These are phyloP conservation scores for Saturnispora sekii DNA, from an alignment of 805 yeast species.

Conservation along the genomic window DNA sequence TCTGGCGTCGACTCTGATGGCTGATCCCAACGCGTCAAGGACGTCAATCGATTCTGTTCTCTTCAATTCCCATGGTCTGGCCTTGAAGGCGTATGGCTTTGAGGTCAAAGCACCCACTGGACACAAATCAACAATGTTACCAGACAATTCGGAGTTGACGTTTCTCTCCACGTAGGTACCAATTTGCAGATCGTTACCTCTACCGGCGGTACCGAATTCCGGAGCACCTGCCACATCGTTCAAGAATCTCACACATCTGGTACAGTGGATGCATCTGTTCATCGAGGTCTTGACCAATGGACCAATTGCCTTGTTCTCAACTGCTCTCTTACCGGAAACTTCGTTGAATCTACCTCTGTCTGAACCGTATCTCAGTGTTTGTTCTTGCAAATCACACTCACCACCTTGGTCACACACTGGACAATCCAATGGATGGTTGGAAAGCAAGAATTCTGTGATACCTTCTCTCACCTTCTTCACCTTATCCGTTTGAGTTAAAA, in stretches of 20 bases:
- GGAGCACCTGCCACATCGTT: conserved; percentile 92
- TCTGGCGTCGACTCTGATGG: conserved; percentile 75
- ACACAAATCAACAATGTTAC: conserved; percentile 79
- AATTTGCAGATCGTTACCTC: conserved; percentile 88
- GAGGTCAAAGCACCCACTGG: conserved; percentile 90
- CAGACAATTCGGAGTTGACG: conserved; percentile 75
- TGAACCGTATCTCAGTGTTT: conserved; percentile 69
- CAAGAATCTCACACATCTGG: conserved; percentile 82
- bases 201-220: conserved; percentile 79
- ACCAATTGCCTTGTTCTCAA: conserved; percentile 83
- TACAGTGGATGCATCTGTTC: conserved; percentile 91
- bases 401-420: conserved; percentile 95
- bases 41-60: conserved; percentile 83
- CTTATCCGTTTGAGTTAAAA: conserved; percentile 67
- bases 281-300: conserved; percentile 82
- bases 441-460: conserved; percentile 79
- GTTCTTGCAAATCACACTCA: conserved; percentile 88
- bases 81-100: conserved; percentile 86
- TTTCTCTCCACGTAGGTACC: conserved; percentile 84
- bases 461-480: conserved; percentile 81
- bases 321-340: conserved; percentile 78
- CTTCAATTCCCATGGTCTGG: conserved; percentile 90
- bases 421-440: conserved; percentile 87
- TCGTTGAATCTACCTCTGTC: conserved; percentile 83
- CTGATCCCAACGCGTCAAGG: conserved; percentile 73